Evolutionary conservation across 495 filamentous ascomycete species (phyloP), one percentile per base, ranked within the genome.

Genomic region (Aspergillus ellipticus): DNA sequence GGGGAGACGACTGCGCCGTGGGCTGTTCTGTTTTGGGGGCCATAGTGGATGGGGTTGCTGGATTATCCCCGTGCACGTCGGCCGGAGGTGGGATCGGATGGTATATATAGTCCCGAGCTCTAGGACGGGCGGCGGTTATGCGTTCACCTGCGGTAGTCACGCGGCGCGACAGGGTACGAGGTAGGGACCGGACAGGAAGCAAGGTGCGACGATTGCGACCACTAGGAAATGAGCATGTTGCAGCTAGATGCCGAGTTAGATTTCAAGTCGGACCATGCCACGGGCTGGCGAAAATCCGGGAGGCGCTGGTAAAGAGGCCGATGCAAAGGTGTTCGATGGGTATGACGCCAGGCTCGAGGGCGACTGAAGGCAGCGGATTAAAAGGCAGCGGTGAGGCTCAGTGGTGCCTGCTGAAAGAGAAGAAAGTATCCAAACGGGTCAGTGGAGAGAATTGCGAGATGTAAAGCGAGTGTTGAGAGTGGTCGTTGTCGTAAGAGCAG

Each of bases 31-130:
- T 15, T 45, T 50, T 50, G 49, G 59, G 47, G 11, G 43, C 42
- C 64, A 66, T 66, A 15, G 11, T 66, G 33, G 33, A 29, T 26
- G 4, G 13, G 22, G 1, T n/a, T 9, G 11, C 5, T n/a, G 21
- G 15, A 6, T 29, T 39, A 39, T 39, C 13, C n/a, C 13, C 2
- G 0, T 26, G 1, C 10, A 16, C 22, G 45, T 11, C 2, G n/a
- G n/a, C n/a, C 21, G 4, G n/a, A 16, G 4, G 19, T 28, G 19
- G 2, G 7, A 1, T 47, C 13, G 7, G n/a, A 17, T 31, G 22
- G 16, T 29, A 48, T 29, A 29, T 48, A 47, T 22, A 26, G 24
- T 28, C 24, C 21, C 19, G 9, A 47, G 1, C 13, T 31, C n/a
- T 48, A 28, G 22, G 45, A 24, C 22, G 13, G 22, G 20, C 11